A percentile compares a stretch with the other conserved stretches of the same genome.
Conservation (phyloP, 1,284 basidiomycete genomes). For the Vanrija sp. region DNA sequence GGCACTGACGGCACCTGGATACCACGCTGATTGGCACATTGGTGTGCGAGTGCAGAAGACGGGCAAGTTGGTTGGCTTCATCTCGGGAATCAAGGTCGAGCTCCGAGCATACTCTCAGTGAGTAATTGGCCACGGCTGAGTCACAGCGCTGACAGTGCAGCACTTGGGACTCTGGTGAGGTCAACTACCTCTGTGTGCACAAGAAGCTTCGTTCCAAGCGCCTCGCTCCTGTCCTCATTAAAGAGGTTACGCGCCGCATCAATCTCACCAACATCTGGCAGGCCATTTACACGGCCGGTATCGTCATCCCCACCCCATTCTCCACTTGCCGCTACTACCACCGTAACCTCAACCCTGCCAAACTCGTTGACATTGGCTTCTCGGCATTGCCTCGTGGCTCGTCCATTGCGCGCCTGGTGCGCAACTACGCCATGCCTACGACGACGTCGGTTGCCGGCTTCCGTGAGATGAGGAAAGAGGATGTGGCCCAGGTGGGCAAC, state of each 20-base stretch:
- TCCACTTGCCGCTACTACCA: conserved; percentile 88
- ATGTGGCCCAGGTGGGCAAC: conserved; percentile 67
- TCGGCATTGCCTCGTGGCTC: conserved; percentile 76
- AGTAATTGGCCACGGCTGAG: conserved; percentile 34
- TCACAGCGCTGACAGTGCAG: conserved; percentile 49
- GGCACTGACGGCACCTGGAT: conserved; percentile 93
- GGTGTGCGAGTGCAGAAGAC: conserved; percentile 87
- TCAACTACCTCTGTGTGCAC: conserved; percentile 98
- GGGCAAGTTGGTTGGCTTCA: conserved; percentile 95
- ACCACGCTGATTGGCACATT: conserved; percentile 89
- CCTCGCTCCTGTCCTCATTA: conserved; percentile 93
- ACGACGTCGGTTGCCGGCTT: conserved; percentile 59
- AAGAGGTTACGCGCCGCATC: conserved; percentile 92
- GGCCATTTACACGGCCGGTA: conserved; percentile 93
- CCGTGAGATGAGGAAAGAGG: conserved; percentile 80
- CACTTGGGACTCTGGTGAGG: conserved; percentile 71
- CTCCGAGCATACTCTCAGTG: conserved; percentile 67
- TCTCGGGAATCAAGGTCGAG: conserved; percentile 86
- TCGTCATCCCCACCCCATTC: conserved; percentile 85
- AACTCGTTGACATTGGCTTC: conserved; percentile 89
- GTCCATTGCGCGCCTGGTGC: conserved; percentile 81
- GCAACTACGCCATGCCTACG: conserved; percentile 62
- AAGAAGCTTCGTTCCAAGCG: conserved; percentile 96
- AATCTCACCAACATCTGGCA: conserved; percentile 90
- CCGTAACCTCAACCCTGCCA: conserved; percentile 84